Percentiles rank a stretch among this genome's conserved stretches.
These are phyloP conservation scores for Piromyces finnis DNA, from an alignment of 192 early-diverging fungal genomes.

Conservation along the genomic window DNA sequence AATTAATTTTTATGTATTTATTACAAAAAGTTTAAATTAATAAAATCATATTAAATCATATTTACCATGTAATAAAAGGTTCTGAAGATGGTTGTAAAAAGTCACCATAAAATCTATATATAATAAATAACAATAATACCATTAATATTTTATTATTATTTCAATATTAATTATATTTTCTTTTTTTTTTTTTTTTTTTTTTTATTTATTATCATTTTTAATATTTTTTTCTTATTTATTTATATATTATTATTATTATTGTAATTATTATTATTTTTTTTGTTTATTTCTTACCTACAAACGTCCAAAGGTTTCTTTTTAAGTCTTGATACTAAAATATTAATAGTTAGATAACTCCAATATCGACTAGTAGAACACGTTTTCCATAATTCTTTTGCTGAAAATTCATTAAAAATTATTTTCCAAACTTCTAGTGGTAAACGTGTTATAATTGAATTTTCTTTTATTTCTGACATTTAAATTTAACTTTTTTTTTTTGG, in stretches of 20 bases:
- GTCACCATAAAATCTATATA: neutral
- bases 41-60: too few relatives aligned
- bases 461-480: neutral
- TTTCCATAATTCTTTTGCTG: neutral
- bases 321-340: neutral
- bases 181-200: too few relatives aligned
- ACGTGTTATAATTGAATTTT: neutral
- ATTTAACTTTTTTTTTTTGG: too few relatives aligned
- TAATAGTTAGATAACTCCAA: neutral
- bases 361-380: neutral
- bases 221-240: too few relatives aligned
- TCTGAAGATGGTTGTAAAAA: neutral
- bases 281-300: neutral
- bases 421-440: neutral
- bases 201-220: too few relatives aligned
- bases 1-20: too few relatives aligned
- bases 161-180: too few relatives aligned
- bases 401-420: neutral
- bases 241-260: neutral
- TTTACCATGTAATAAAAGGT: neutral
- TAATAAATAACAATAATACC: too few relatives aligned
- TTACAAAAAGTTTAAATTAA: too few relatives aligned
- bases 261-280: neutral
- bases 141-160: too few relatives aligned
- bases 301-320: neutral